A percentile compares a stretch with the other conserved stretches of the same genome.
Conservation (phyloP, 108 stramenopile genomes). For the Pseudonitzschia multistriata region DNA sequence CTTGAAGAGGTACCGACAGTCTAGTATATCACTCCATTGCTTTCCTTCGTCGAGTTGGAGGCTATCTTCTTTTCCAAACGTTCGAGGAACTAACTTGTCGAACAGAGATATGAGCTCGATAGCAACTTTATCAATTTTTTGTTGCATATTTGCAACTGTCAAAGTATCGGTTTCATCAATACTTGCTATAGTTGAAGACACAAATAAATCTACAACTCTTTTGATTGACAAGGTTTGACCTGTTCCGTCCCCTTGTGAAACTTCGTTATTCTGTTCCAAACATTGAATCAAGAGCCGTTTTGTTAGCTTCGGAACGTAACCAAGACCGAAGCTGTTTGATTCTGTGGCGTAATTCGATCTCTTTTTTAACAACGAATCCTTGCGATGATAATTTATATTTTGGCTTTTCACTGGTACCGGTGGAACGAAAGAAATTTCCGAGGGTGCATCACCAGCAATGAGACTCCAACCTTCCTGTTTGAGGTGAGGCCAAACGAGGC, state of each 20-base stretch:
- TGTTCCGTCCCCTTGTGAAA: neutral
- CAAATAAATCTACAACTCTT: neutral
- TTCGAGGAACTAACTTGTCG: conserved; percentile 17
- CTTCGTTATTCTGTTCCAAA: conserved; percentile 5
- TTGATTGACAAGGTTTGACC: neutral
- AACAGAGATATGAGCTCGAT: conserved; percentile 10
- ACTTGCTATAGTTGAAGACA: neutral
- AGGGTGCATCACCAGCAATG: conserved; percentile 20
- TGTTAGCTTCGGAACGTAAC: conserved; percentile 35
- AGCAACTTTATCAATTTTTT: neutral
- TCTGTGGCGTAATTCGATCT: conserved; percentile 20
- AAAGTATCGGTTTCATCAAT: neutral
- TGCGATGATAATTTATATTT: conserved; percentile 7
- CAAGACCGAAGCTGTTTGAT: conserved; percentile 31
- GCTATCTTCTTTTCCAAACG: conserved; percentile 8
- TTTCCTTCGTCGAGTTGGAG: conserved; percentile 8
- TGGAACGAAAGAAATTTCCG: conserved; percentile 22
- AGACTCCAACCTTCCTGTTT: conserved; percentile 31
- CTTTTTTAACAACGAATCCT: conserved; percentile 20
- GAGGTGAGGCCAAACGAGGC: conserved; percentile 48
- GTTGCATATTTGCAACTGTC: neutral
- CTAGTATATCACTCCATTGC: conserved; percentile 15
- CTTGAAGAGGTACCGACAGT: conserved; percentile 35
- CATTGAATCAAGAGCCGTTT: conserved; percentile 34
- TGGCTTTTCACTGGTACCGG: conserved; percentile 16